Evolutionary conservation across 1,284 basidiomycete species (phyloP).

Genomic region (Rhodofomes roseus): DNA sequence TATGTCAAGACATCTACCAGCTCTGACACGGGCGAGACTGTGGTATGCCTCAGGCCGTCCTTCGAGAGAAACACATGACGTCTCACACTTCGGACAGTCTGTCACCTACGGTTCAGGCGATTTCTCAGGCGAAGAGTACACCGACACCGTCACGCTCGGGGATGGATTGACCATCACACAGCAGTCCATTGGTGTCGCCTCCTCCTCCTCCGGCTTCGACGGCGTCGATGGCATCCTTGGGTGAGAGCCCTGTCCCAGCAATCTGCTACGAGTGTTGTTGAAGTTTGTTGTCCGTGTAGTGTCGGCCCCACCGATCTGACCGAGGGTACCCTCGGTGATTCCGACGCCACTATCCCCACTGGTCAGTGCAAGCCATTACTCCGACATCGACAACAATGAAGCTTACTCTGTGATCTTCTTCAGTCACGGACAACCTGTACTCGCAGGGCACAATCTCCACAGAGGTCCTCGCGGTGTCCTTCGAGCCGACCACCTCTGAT

Average conservation of each 20-base stretch:
- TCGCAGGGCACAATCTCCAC: conserved; percentile 37
- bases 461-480: conserved; percentile 47
- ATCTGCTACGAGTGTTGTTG: too few species aligned
- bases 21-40: conserved; percentile 24
- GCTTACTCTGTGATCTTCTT: neutral
- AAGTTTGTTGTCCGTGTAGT: neutral
- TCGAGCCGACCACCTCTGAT: conserved; percentile 35
- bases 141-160: conserved; percentile 37
- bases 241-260: conserved; percentile 10
- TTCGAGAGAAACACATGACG: too few species aligned
- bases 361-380: neutral
- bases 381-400: neutral
- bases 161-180: conserved; percentile 27
- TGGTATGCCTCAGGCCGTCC: conserved; percentile 33
- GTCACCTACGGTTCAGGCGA: conserved; percentile 51
- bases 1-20: conserved; percentile 52
- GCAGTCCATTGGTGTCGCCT: conserved; percentile 60
- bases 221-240: conserved; percentile 55
- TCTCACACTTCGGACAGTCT: conserved; percentile 27
- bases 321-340: neutral
- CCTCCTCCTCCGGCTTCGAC: conserved; percentile 32
- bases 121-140: conserved; percentile 46
- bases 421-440: conserved; percentile 35
- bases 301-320: neutral
- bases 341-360: neutral